A percentile compares a stretch with the other conserved stretches of the same genome.
Conservation (phyloP, 176 grass and related monocot species). For the Cenchrus purpureus region DNA sequence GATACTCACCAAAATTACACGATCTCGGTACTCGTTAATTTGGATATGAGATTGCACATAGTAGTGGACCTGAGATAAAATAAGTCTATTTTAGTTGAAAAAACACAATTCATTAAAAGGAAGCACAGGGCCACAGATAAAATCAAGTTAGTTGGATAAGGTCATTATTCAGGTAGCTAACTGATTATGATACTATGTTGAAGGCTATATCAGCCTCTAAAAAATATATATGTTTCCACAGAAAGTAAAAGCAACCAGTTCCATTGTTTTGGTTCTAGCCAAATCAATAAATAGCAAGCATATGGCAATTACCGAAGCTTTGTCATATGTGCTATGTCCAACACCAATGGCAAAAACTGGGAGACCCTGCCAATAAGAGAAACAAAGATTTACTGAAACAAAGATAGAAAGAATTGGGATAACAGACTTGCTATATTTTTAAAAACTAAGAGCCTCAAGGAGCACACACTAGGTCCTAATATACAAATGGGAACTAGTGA, state of each 20-base stretch:
- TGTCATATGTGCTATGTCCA: conserved; percentile 88
- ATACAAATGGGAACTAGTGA: background rate
- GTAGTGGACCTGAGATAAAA: conserved; percentile 79
- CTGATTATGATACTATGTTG: conserved; percentile 6
- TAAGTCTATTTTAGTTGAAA: conserved; percentile 26
- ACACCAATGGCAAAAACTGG: conserved; percentile 96
- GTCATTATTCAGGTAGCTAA: conserved; percentile 25
- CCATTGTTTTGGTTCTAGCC: conserved; percentile 9
- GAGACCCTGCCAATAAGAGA: conserved; percentile 64
- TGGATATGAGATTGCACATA: conserved; percentile 99
- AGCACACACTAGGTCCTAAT: background rate
- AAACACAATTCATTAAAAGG: background rate
- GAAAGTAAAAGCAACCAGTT: conserved; percentile 21
- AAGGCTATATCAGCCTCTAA: conserved; percentile 15
- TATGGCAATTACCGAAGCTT: conserved; percentile 79
- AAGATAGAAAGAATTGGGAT: background rate
- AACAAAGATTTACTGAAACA: background rate
- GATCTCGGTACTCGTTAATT: conserved; percentile 95
- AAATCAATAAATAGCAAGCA: conserved; percentile 33
- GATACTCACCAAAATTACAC: conserved; percentile 76
- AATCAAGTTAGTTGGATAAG: background rate
- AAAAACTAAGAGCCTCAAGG: background rate
- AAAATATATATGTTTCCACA: conserved; percentile 7
- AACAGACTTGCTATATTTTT: conserved; percentile 1
- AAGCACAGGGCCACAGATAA: background rate